Conservation (phyloP, 164 flowering plant genomes). For the Annona squamosa region DNA sequence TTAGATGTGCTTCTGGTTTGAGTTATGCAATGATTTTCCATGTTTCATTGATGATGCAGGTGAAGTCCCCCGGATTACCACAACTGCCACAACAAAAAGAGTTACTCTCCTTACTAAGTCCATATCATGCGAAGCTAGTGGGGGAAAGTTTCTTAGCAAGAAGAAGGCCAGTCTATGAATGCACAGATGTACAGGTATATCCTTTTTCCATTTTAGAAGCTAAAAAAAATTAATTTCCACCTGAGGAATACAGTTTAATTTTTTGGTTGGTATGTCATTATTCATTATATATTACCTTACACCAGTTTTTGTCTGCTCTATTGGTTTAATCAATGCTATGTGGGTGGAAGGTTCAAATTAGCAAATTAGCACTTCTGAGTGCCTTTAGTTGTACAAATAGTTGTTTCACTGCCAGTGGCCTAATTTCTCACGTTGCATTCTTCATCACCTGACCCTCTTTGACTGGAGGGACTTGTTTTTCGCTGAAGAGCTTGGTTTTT, state of each 20-base stretch:
- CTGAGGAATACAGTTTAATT: not conserved
- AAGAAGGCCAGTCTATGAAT: slow-evolving; percentile 76
- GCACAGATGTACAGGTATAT: slow-evolving; percentile 89
- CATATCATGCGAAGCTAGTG: slow-evolving; percentile 81
- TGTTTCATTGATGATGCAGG: slow-evolving; percentile 31
- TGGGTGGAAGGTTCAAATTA: not conserved
- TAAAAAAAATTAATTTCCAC: not conserved
- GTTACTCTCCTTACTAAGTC: slow-evolving; percentile 55
- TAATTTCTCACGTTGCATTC: too few species aligned
- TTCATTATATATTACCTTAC: not conserved
- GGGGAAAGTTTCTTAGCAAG: slow-evolving; percentile 87
- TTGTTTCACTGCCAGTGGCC: not conserved
- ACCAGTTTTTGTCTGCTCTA: not conserved
- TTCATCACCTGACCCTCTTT: too few species aligned
- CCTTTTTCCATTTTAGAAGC: not conserved
- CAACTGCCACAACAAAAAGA: slow-evolving; percentile 79
- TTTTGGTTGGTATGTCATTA: not conserved
- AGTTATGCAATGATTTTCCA: slow-evolving; percentile 8
- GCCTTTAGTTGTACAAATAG: not conserved
- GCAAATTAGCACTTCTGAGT: not conserved
- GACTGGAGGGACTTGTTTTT: too few species aligned
- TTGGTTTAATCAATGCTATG: not conserved
- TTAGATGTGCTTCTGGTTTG: not conserved
- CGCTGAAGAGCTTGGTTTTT: too few species aligned
- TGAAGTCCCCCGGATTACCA: slow-evolving; percentile 65